Evolutionary conservation across 345 rosid genomes (phyloP).

Genomic region (Hirschfeldia incana): DNA sequence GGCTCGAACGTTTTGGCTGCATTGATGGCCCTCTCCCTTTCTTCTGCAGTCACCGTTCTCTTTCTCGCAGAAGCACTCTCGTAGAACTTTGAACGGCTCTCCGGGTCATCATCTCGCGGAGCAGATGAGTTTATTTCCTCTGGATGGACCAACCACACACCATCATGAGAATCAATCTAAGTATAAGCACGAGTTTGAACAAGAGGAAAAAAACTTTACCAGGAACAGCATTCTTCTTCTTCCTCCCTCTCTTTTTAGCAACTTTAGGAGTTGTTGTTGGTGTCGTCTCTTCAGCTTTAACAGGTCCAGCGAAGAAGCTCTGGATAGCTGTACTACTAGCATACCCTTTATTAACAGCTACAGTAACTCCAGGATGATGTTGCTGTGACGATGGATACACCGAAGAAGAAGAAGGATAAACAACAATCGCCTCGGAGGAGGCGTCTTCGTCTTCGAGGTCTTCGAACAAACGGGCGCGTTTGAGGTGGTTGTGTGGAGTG

Average conservation of each 20-base stretch:
- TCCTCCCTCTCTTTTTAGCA: conserved; percentile 62
- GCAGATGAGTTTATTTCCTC: conserved; percentile 49
- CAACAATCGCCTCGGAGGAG: conserved; percentile 42
- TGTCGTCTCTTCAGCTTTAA: conserved; percentile 44
- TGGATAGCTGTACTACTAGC: conserved; percentile 54
- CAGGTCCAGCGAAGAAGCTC: conserved; percentile 50
- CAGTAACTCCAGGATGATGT: conserved; percentile 32
- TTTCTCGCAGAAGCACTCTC: conserved; percentile 81
- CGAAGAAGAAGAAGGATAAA: conserved; percentile 25
- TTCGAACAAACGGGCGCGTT: conserved; percentile 62
- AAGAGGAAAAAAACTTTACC: conserved; percentile 44
- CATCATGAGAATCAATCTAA: conserved; percentile 12
- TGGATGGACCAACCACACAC: conserved; percentile 29
- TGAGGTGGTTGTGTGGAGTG: conserved; percentile 47
- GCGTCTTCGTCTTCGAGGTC: conserved; percentile 73
- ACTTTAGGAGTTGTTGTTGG: conserved; percentile 38
- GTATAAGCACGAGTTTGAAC: not conserved
- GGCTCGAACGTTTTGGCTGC: conserved; percentile 84
- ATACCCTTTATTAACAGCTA: conserved; percentile 42
- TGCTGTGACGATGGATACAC: conserved; percentile 23
- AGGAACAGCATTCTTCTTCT: conserved; percentile 64
- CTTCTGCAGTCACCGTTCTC: conserved; percentile 81
- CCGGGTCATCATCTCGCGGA: conserved; percentile 49
- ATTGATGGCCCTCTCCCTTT: conserved; percentile 68
- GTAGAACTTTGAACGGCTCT: conserved; percentile 58